A percentile compares a stretch with the other conserved stretches of the same genome.
These are phyloP conservation scores for Trichoderma guizhouense DNA, from an alignment of 2,329 filamentous ascomycete species.

Conservation along the genomic window DNA sequence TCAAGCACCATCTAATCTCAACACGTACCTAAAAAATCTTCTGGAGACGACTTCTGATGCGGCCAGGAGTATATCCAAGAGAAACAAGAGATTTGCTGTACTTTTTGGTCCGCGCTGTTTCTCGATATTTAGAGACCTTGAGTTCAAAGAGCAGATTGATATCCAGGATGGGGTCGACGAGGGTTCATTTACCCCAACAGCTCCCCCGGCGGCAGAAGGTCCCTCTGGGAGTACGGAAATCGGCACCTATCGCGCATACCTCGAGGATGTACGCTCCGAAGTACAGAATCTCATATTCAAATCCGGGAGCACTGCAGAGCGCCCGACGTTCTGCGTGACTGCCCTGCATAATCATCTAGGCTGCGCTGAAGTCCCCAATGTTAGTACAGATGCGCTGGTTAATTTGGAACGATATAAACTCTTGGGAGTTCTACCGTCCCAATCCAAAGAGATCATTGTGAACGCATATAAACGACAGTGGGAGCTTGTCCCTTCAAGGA, in stretches of 20 bases:
- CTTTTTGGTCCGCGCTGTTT: conserved; percentile 52
- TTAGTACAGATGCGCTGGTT: conserved; percentile 29
- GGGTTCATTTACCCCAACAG: conserved; percentile 35
- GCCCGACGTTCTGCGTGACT: conserved; percentile 29
- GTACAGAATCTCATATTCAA: conserved; percentile 43
- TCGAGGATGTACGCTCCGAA: conserved; percentile 49
- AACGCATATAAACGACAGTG: conserved; percentile 42
- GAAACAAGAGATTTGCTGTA: conserved; percentile 55
- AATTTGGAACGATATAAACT: conserved; percentile 34
- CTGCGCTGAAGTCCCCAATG: conserved; percentile 30
- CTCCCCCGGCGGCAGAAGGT: conserved; percentile 32
- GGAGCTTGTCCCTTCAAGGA: conserved; percentile 33
- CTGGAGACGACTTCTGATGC: conserved; percentile 37
- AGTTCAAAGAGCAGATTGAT: conserved; percentile 43
- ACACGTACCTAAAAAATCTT: conserved; percentile 51
- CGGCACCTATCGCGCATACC: conserved; percentile 44
- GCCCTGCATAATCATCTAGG: conserved; percentile 33
- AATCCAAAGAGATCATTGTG: conserved; percentile 34
- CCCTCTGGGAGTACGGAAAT: conserved; percentile 36
- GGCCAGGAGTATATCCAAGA: conserved; percentile 48
- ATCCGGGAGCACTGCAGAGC: conserved; percentile 32
- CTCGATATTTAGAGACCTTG: conserved; percentile 47
- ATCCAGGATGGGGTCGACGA: conserved; percentile 40
- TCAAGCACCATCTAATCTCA: conserved; percentile 44
- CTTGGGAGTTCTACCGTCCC: conserved; percentile 38